Base-by-base conservation (phyloP, 2,329 filamentous ascomycete genomes). In the Apiospora pterosperma region DNA sequence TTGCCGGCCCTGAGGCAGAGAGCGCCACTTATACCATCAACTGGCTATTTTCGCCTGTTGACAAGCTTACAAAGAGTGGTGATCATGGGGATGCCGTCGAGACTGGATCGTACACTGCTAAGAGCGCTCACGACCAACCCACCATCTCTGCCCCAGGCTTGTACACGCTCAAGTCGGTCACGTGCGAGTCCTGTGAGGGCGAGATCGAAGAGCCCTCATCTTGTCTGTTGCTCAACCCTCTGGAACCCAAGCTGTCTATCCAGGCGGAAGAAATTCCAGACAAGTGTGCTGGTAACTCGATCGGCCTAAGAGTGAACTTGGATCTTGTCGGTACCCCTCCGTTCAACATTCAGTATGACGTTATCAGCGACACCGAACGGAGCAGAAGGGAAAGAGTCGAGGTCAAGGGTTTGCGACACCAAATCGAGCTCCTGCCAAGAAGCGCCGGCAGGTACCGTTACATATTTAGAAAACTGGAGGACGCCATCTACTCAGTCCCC, bases 161-260 rank as follows among this genome's bases (percentile, higher is more conserved):
- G 31, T 99, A 99, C 78, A 95, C 91, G 1, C 78, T 99, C 65
- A 90, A 88, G 68, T 88, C 91, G 16, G 87, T 98, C 8, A 88
- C 89, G 1, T 96, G 92, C 64, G 89, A 91, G 28, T 91, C 88
- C 66, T 99, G 96, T 74, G 83, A 88, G 38, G 96, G 96, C 58
- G 94, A 98, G 70, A 89, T 99, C 5, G 85, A 95, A 68, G 96
- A 99, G 76, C 96, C 96, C 34, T 92, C 95, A 2, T 96, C 94
- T n/a, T 98, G 95, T 76, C 83, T 97, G 65, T 81, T 99, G 63
- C 84, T 96, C 69, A 99, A 98, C 69, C 96, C 96, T 5, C 90
- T 96, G 0, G 90, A 97, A 77, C 96, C 96, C 11, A 88, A 90
- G 63, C 77, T 99, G 65, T 83, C 87, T 5, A 81, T 99, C 61